phyloP scores from a whole-genome alignment of 2,329 filamentous ascomycete genomes.

The Eutypella sp. region DNA sequence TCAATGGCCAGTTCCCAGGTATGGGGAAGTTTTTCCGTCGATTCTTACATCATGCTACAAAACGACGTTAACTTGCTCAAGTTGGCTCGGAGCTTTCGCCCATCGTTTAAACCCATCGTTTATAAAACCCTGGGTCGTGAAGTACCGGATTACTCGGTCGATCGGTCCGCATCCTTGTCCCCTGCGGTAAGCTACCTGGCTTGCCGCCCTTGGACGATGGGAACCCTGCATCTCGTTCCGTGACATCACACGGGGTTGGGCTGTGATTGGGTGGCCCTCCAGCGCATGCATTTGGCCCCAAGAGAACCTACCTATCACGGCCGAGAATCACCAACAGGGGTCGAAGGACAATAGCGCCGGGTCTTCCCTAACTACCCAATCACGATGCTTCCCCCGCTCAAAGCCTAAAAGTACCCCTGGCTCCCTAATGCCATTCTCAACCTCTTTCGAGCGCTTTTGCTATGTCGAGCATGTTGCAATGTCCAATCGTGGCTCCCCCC shows the following conservation, averaged over 20 bases:
- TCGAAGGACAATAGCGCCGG: conserved; percentile 23
- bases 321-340: conserved; percentile 24
- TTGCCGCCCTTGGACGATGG: conserved; percentile 39
- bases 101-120: not conserved
- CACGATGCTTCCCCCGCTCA: conserved; percentile 17
- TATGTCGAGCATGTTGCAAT: conserved; percentile 9
- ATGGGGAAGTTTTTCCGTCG: too few relatives aligned
- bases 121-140: not conserved
- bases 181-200: conserved; percentile 11
- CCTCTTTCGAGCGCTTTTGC: conserved; percentile 20
- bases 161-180: not conserved
- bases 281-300: conserved; percentile 18
- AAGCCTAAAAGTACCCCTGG: conserved; percentile 10
- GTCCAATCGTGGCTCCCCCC: conserved; percentile 14
- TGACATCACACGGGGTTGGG: conserved; percentile 31
- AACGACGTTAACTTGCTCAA: too few relatives aligned
- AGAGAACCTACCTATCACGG: conserved; percentile 29
- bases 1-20: too few relatives aligned
- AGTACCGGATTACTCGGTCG: not conserved
- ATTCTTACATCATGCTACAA: too few relatives aligned
- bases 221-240: conserved; percentile 33
- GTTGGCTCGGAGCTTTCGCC: not conserved
- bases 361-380: conserved; percentile 22
- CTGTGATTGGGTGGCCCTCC: conserved; percentile 34
- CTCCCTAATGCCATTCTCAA: conserved; percentile 15